Evolutionary conservation across 2,329 filamentous ascomycete genomes (phyloP), one percentile per base, ranked within the genome.

Genomic region (Cryphonectria parasitica): DNA sequence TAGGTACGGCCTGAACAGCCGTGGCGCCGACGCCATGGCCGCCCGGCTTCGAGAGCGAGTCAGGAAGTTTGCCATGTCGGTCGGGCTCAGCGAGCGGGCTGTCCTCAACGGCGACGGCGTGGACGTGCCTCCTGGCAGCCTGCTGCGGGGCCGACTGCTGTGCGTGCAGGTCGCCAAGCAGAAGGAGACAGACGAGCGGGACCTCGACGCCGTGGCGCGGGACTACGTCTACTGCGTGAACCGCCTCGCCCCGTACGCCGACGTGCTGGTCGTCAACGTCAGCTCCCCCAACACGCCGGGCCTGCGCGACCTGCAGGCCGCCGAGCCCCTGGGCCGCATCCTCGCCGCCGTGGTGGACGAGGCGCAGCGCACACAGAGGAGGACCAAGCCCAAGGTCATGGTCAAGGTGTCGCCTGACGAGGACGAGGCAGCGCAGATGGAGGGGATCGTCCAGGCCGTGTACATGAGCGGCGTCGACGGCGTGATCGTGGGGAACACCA

Each of bases 381-480:
- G 89, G 78, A 88, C 86, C 0, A 92, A 91, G 77, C 93, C 93
- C 0, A 89, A 86, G 70, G 93, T 99, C 70, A 97, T 99, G 93
- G 96, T 99, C 77, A 99, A 99, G 84, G 95, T 99, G 28, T 97
- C 93, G 71, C 96, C 96, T 0, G 96, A 99, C 76, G 96, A 98
- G 82, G 94, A 98, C 79, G 89, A 91, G 28, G 90, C 94, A 67
- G 85, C 90, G 69, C 94, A 99, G 79, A 89, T 99, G 72, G 87
- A 91, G 58, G 96, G 95, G 11, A 97, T 99, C 69, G 95, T 94
- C 72, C 89, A 94, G 75, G 95, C 95, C 0, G 90, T 97, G 17
- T 92, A 90, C 84, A 85, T 86, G 75, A 94, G 92, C 72, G 95
- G 95, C 8, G 95, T 98, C 1, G 95, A 98, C 76, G 96, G 96